phyloP scores from a whole-genome alignment of 1,284 basidiomycete species.

The Meira nashicola region DNA sequence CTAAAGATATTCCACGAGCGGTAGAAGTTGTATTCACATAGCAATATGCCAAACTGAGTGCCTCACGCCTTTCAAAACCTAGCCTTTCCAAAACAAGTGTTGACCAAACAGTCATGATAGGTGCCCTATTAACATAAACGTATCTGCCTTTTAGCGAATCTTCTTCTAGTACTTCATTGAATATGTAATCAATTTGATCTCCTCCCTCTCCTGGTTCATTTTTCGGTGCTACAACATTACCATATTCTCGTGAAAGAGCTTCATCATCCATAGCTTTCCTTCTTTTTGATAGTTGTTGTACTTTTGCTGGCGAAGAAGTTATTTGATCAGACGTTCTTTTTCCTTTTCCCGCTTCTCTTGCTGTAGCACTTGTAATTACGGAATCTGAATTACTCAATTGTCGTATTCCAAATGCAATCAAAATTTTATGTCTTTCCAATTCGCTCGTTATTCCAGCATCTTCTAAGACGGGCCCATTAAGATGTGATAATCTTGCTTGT shows the following conservation, averaged over 20 bases:
- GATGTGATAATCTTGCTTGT: slow-evolving; percentile 18
- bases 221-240: slow-evolving; percentile 17
- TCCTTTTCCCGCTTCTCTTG: slow-evolving; percentile 4
- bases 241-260: slow-evolving; percentile 30
- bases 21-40: slow-evolving; percentile 88
- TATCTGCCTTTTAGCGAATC: slow-evolving; percentile 55
- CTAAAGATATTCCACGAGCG: slow-evolving; percentile 74
- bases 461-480: slow-evolving; percentile 30
- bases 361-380: not conserved
- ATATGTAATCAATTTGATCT: slow-evolving; percentile 25
- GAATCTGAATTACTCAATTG: slow-evolving; percentile 17
- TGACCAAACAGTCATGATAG: slow-evolving; percentile 90
- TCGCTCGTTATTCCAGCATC: slow-evolving; percentile 32
- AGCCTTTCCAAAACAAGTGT: slow-evolving; percentile 75
- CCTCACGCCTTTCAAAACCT: slow-evolving; percentile 79
- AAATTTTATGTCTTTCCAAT: slow-evolving; percentile 27
- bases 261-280: slow-evolving; percentile 25
- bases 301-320: slow-evolving; percentile 14
- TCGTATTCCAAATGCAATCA: slow-evolving; percentile 33
- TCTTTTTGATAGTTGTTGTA: slow-evolving; percentile 2
- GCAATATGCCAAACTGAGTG: slow-evolving; percentile 84
- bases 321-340: slow-evolving; percentile 2
- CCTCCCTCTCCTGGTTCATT: slow-evolving; percentile 5
- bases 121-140: slow-evolving; percentile 79
- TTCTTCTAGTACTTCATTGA: slow-evolving; percentile 36